phyloP scores from a whole-genome alignment of 208 protist species.

The Trypanosoma platydactyli region DNA sequence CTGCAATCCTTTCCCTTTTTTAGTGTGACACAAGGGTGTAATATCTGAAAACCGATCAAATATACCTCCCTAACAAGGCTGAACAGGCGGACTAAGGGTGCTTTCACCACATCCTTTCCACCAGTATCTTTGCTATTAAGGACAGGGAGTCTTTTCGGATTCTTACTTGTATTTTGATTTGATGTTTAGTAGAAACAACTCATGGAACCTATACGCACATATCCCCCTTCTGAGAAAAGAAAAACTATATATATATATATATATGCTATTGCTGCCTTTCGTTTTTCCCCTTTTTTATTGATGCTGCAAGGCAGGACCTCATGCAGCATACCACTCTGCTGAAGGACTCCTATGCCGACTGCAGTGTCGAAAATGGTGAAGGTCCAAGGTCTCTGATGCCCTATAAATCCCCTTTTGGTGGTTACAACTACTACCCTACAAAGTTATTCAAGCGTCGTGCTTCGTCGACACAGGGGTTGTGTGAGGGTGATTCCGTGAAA shows the following conservation, averaged over 20 bases:
- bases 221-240: background rate
- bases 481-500: background rate
- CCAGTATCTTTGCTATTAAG: no score
- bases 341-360: background rate
- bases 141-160: no score
- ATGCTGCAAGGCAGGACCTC: conserved; percentile 1
- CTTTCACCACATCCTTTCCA: no score
- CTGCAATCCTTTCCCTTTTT: no score
- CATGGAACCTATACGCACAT: background rate
- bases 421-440: conserved; percentile 48
- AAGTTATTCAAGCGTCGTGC: conserved; percentile 38
- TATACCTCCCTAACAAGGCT: no score
- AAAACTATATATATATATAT: conserved; percentile 8
- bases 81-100: no score
- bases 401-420: conserved; percentile 33
- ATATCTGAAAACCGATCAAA: no score
- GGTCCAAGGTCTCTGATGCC: background rate
- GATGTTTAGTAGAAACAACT: background rate
- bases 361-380: conserved; percentile 1
- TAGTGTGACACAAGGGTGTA: no score
- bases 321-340: conserved; percentile 4
- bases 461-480: background rate
- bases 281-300: conserved; percentile 19
- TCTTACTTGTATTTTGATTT: no score
- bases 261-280: conserved; percentile 21